phyloP scores from a whole-genome alignment of 352 stramenopile genomes.

The Phytopythium delawarense region DNA sequence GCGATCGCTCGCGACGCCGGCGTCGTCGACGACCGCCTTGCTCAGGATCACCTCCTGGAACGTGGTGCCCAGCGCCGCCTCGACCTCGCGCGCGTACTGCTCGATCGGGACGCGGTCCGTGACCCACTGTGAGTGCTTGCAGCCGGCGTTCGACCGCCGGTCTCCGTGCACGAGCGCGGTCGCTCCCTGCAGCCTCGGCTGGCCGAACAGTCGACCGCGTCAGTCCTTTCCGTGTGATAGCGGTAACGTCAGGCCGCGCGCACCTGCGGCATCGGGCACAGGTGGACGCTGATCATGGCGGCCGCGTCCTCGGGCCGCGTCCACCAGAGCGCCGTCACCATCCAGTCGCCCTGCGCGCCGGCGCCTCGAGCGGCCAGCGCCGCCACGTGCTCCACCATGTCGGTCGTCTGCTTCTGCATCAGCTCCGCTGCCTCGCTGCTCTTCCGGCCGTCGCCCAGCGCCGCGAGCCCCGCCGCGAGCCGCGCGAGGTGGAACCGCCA shows the following conservation, averaged over 20 bases:
- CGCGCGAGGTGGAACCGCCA: constrained; percentile 62
- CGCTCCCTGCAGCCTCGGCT: constrained; percentile 28
- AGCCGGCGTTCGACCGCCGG: constrained; percentile 33
- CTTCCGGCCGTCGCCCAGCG: constrained; percentile 1
- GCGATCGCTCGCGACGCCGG: constrained; percentile 13
- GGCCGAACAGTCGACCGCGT: background rate
- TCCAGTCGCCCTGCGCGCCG: constrained; percentile 25
- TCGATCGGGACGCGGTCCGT: constrained; percentile 47
- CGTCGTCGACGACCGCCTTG: background rate
- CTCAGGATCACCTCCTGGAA: constrained; percentile 67
- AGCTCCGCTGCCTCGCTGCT: background rate
- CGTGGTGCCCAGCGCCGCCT: constrained; percentile 10
- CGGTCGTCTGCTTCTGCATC: constrained; percentile 15
- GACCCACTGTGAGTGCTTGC: constrained; percentile 79
- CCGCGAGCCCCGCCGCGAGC: constrained; percentile 23
- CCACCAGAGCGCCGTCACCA: constrained; percentile 71
- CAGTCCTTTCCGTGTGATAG: no score
- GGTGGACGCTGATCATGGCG: constrained; percentile 41
- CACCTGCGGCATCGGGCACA: constrained; percentile 49
- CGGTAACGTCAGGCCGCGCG: no score
- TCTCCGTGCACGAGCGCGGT: constrained; percentile 51
- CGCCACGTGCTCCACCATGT: constrained; percentile 7
- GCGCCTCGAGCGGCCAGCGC: background rate
- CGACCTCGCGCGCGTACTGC: constrained; percentile 19
- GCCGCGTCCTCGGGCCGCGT: background rate